Evolutionary conservation across 345 rosid species (phyloP), one percentile per base, ranked within the genome.

Genomic region (Barbarea vulgaris): DNA sequence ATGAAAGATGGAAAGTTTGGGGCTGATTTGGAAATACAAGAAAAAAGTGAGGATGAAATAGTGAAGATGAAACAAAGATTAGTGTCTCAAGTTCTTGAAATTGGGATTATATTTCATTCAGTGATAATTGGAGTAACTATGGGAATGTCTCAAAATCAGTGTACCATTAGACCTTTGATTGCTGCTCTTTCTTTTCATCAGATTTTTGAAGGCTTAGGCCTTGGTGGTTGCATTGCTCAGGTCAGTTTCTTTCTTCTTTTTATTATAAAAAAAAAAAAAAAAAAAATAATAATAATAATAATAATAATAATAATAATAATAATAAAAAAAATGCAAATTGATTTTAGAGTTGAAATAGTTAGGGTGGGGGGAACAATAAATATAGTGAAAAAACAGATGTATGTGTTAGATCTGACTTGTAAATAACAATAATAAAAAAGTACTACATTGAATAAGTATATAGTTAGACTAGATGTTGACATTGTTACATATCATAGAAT

Each of bases 201-300:
- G 83, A 87, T 91, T 74, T 94, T 94, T 17, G 97, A 94, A 73
- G 98, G 97, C 27, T 86, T 94, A 84, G 98, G 97, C 4, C 98
- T 94, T 36, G 98, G 98, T 48, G 98, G 98, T 63, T 94, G 98
- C 89, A 91, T 94, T 52, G 98, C 97, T 60, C 98, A 91, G 97
- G 98, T 94, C 74, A n/a, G 41, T 62, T 54, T 36, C 1, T 31
- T 25, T 15, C 2, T 52, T 34, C 5, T 11, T 34, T 31, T 31
- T 55, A 4, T 8, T 1, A n/a, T n/a, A n/a, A n/a, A n/a, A n/a
- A n/a, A n/a, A n/a, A n/a, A n/a, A n/a, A n/a, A n/a, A n/a, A n/a
- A n/a, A n/a, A 18, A 7, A 47, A 6, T 28, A 28, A 7, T 7
- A 7, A 0, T 19, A 0, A 9, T 11, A 22, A 21, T 3, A 51